Evolutionary conservation across 2,329 filamentous ascomycete species (phyloP).

Genomic region (Hymenoscyphus infarciens): DNA sequence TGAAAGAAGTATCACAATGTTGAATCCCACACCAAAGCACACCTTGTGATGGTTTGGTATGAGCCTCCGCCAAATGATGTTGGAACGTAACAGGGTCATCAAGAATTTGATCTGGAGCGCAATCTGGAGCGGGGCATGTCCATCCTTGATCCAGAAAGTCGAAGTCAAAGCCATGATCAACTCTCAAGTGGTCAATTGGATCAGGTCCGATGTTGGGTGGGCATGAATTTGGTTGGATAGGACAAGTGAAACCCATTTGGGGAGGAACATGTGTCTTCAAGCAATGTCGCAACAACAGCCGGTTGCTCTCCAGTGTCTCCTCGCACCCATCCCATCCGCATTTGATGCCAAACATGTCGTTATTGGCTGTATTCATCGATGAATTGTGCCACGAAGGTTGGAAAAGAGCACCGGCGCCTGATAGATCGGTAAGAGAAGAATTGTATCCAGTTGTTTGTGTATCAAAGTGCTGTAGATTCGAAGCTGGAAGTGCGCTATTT

Average conservation of each 20-base stretch:
- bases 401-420: conserved; percentile 25
- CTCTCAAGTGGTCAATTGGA: conserved; percentile 30
- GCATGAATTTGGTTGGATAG: conserved; percentile 27
- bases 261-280: conserved; percentile 32
- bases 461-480: conserved; percentile 10
- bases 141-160: conserved; percentile 16
- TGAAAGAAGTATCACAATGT: conserved; percentile 26
- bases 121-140: conserved; percentile 30
- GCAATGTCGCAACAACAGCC: conserved; percentile 30
- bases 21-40: conserved; percentile 28
- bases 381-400: conserved; percentile 1
- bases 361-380: background rate
- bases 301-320: conserved; percentile 21
- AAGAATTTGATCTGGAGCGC: conserved; percentile 22
- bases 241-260: conserved; percentile 31
- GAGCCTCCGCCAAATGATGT: conserved; percentile 31
- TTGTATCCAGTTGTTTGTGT: background rate
- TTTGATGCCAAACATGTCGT: conserved; percentile 16
- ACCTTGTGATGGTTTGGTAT: conserved; percentile 30
- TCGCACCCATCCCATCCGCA: conserved; percentile 32
- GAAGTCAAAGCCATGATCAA: conserved; percentile 31
- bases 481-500: conserved; percentile 14
- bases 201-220: conserved; percentile 23
- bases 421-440: conserved; percentile 7
- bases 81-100: conserved; percentile 30